Percentiles rank a stretch among this genome's conserved stretches.
These are phyloP conservation scores for Suillus paluster DNA, from an alignment of 768 basidiomycete species.

Conservation along the genomic window DNA sequence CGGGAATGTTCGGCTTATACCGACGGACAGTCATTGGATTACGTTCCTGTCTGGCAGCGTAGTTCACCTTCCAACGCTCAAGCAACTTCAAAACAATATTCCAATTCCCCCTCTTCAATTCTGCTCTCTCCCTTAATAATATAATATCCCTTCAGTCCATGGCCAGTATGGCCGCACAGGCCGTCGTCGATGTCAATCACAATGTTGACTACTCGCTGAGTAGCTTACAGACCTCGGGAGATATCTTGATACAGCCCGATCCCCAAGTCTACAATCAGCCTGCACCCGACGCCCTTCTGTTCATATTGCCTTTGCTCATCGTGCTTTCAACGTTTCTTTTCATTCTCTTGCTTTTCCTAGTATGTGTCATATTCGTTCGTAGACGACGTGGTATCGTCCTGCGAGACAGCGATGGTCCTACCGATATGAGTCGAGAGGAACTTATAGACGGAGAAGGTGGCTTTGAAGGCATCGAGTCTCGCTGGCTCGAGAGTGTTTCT, in stretches of 20 bases:
- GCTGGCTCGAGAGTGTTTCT: conserved; percentile 87
- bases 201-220: conserved; percentile 7
- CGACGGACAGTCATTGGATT: conserved; percentile 16
- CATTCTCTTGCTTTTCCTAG: conserved; percentile 87
- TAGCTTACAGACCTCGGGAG: conserved; percentile 10
- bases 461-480: conserved; percentile 86
- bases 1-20: conserved; percentile 6
- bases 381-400: conserved; percentile 77
- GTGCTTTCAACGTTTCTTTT: conserved; percentile 92
- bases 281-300: conserved; percentile 71
- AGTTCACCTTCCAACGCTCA: background rate
- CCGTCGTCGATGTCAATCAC: conserved; percentile 8
- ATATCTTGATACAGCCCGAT: conserved; percentile 9
- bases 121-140: conserved; percentile 8
- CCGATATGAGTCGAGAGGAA: conserved; percentile 92
- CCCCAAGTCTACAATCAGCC: conserved; percentile 19
- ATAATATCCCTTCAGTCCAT: conserved; percentile 6
- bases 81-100: background rate
- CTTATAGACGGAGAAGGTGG: conserved; percentile 91
- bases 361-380: conserved; percentile 86
- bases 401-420: conserved; percentile 87
- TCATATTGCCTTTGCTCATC: conserved; percentile 93
- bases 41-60: conserved; percentile 17
- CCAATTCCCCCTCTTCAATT: background rate
- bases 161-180: conserved; percentile 11